Evolutionary conservation across 305 asterid genomes (phyloP).

Genomic region (Fraxinus floribunda): DNA sequence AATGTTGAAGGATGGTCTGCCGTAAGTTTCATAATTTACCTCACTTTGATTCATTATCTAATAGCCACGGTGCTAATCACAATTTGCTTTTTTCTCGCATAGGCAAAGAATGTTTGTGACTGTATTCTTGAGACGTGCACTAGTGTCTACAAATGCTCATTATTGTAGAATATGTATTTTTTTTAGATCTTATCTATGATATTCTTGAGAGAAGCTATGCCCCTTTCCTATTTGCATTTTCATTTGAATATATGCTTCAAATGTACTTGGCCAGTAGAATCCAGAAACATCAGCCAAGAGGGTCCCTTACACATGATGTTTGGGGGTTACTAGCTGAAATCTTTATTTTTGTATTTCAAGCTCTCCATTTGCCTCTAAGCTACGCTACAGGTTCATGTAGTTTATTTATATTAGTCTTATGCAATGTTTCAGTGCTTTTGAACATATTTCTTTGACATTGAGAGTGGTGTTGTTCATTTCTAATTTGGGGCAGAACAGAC

Average conservation of each 20-base stretch:
- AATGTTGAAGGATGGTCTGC: slow-evolving; percentile 98
- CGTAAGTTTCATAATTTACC: slow-evolving; percentile 48
- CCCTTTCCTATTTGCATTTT: background rate
- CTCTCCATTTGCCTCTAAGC: background rate
- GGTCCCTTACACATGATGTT: background rate
- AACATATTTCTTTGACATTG: background rate
- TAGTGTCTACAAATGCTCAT: background rate
- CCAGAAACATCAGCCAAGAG: background rate
- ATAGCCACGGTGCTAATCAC: background rate
- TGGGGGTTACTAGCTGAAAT: background rate
- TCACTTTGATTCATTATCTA: slow-evolving; percentile 5
- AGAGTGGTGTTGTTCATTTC: background rate
- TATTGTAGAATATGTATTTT: background rate
- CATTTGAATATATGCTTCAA: background rate
- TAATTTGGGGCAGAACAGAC: background rate
- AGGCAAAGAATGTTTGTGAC: background rate
- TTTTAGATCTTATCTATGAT: background rate
- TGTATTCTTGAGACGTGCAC: background rate
- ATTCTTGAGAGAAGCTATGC: background rate
- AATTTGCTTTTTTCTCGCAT: background rate
- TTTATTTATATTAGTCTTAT: background rate
- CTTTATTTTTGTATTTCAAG: background rate
- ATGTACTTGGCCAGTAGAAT: background rate
- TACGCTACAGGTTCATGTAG: background rate
- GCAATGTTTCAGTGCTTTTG: background rate